Base-by-base conservation (phyloP, 495 filamentous ascomycete genomes). In the Daldinia vernicosa region DNA sequence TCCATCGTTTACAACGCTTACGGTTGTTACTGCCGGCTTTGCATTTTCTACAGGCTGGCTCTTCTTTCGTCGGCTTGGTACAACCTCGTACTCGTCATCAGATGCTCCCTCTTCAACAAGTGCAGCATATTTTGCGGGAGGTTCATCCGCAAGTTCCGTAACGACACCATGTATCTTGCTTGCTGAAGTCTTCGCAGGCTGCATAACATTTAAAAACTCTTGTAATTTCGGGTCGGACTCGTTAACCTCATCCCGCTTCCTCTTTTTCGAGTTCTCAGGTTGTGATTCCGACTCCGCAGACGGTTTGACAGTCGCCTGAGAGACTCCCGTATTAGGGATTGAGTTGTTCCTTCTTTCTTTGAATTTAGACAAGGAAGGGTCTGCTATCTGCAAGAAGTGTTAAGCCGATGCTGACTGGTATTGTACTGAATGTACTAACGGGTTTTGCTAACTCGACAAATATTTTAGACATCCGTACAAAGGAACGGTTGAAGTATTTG, bases 381-480 rank as follows among this genome's bases (percentile, higher is more conserved):
- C 78, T 60, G 73, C 64, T 61, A 80, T 78, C 78, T 80, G 59
- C 12, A 45, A 60, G 43, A 11, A 40, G 14, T 56, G 37, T 53
- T 60, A 66, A 40, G 12, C 17, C 12, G 45, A 56, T 54, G 56
- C 45, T 51, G 56, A n/a, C 43, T n/a, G 12, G 6, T 39, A 35
- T 43, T 26, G 45, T 69, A 11, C 33, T 19, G 47, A 47, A 47
- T 1, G n/a, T 37, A 78, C 89, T 75, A 86, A 95, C 92, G 69
- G 95, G 90, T 71, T 89, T 89, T 70, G 95, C 96, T 77, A 97
- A 83, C 83, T 98, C 96, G 72, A 98, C 95, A 27, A 79, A 82
- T 71, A 99, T 92, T 87, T 89, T 95, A n/a, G 94, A 96, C 94
- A 97, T 96, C 66, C 93, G 92, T 68, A 99, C 92, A 80, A 94